Base-by-base conservation (phyloP, 1,284 basidiomycete species). In the Meira miltonrushii region DNA sequence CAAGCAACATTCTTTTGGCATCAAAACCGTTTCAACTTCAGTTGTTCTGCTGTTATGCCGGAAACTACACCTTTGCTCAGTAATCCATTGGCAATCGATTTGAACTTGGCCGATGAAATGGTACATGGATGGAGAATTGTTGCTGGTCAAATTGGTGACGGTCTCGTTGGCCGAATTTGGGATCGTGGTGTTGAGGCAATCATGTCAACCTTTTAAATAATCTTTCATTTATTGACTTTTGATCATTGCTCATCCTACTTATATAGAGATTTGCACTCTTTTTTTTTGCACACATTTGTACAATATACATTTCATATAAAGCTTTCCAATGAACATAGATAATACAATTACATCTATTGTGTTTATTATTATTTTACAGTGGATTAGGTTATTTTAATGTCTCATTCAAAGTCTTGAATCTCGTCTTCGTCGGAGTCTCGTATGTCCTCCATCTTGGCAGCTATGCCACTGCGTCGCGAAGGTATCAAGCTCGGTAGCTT, bases 1-100 rank as follows among this genome's bases (percentile, higher is more conserved):
- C 67, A 69, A 5, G 74, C 74, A 4, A 67, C 71, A 19, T 61
- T 71, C 5, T 55, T 65, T 33, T 78, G 74, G 55, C 74, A 77
- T 57, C 59, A 65, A 21, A 64, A 68, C 49, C 64, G 75, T 9
- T 72, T 74, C 60, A 68, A 65, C 17, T 77, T 72, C 55, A 74
- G 72, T 58, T 75, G 74, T 50, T 39, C 62, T 37, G 38, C 38
- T 13, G 13, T 28, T 5, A 15, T 13, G 62, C 1, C 55, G 58
- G 17, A 58, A 52, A 28, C 56, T 62, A 17, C 58, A 60, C 13
- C 46, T 55, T 50, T 25, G 44, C 25, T 38, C 17, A 23, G 5
- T 11, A 21, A 43, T 28, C 58, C 61, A 52, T 61, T 59, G 52
- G 71, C 53, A 63, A 68, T 33, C 8, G 71, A 68, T 15, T 64